A percentile compares a stretch with the other conserved stretches of the same genome.
Evolutionary conservation across 805 yeast species (phyloP).

Genomic region (Lipomyces kockii): DNA sequence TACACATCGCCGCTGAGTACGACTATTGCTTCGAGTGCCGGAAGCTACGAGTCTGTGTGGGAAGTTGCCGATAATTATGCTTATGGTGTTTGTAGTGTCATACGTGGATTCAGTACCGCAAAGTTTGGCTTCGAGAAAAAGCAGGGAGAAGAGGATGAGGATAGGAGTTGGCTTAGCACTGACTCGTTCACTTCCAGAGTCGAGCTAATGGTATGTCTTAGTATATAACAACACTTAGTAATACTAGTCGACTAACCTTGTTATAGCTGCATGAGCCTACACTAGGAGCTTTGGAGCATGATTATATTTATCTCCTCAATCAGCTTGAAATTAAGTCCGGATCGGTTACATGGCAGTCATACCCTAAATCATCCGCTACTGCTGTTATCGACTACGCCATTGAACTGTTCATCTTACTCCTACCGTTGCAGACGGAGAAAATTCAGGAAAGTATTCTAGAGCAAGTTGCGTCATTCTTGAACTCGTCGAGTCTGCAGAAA

Average conservation of each 20-base stretch:
- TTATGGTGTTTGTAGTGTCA: slow-evolving; percentile 52
- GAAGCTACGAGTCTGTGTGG: slow-evolving; percentile 44
- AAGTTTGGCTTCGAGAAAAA: slow-evolving; percentile 42
- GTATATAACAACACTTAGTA: neutral
- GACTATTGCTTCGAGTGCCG: slow-evolving; percentile 43
- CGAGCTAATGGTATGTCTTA: slow-evolving; percentile 30
- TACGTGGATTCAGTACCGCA: slow-evolving; percentile 44
- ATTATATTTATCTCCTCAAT: slow-evolving; percentile 34
- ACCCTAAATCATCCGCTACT: slow-evolving; percentile 46
- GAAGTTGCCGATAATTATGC: slow-evolving; percentile 48
- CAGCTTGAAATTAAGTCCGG: slow-evolving; percentile 20
- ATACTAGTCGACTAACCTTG: neutral
- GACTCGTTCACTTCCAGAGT: slow-evolving; percentile 29
- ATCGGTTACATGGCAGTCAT: slow-evolving; percentile 29
- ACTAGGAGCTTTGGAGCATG: slow-evolving; percentile 40
- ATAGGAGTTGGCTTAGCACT: slow-evolving; percentile 41
- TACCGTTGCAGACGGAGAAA: slow-evolving; percentile 72
- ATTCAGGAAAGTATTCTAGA: slow-evolving; percentile 90
- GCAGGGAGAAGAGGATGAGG: slow-evolving; percentile 13
- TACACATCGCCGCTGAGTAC: slow-evolving; percentile 40
- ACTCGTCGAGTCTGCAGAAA: slow-evolving; percentile 47
- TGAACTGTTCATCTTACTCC: slow-evolving; percentile 70
- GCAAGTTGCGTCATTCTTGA: slow-evolving; percentile 63
- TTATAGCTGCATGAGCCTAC: slow-evolving; percentile 37
- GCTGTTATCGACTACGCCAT: slow-evolving; percentile 76